Evolutionary conservation across 1,284 basidiomycete species (phyloP).

Genomic region (Trametes sp.): DNA sequence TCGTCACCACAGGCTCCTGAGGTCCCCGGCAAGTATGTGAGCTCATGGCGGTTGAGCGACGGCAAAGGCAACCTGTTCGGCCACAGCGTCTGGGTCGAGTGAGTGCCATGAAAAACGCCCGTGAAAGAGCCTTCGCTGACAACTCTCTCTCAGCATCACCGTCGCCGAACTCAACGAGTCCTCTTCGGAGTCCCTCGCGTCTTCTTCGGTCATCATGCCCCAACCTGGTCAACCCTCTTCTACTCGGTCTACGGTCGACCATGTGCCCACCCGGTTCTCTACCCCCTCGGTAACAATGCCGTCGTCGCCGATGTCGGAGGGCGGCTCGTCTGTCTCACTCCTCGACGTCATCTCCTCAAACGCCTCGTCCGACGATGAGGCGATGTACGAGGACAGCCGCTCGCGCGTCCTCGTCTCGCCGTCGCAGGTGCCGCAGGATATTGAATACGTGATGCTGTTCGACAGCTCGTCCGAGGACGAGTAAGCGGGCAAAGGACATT

Average conservation of each 20-base stretch:
- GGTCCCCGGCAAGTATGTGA: slow-evolving; percentile 70
- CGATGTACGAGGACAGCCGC: slow-evolving; percentile 66
- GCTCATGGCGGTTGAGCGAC: slow-evolving; percentile 78
- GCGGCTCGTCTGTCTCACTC: slow-evolving; percentile 63
- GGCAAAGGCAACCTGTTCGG: slow-evolving; percentile 70
- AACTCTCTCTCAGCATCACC: slow-evolving; percentile 55
- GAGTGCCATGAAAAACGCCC: no score
- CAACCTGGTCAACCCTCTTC: slow-evolving; percentile 40
- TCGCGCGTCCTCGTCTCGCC: slow-evolving; percentile 48
- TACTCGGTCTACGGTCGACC: slow-evolving; percentile 31
- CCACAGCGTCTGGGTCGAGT: slow-evolving; percentile 80
- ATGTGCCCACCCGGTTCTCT: slow-evolving; percentile 31
- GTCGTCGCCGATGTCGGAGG: slow-evolving; percentile 51
- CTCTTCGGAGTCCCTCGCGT: slow-evolving; percentile 57
- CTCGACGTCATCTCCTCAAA: slow-evolving; percentile 62
- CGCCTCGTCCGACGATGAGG: slow-evolving; percentile 50
- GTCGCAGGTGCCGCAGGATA: slow-evolving; percentile 40
- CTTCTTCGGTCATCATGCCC: slow-evolving; percentile 78
- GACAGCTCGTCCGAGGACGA: slow-evolving; percentile 67
- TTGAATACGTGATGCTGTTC: slow-evolving; percentile 76
- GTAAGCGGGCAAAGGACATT: slow-evolving; percentile 26
- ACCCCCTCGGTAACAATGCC: slow-evolving; percentile 41
- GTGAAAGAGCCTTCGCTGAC: no score
- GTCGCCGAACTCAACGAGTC: slow-evolving; percentile 60
- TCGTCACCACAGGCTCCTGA: slow-evolving; percentile 67